phyloP scores from a whole-genome alignment of 176 grass and related monocot species.

The Guadua angustifolia region DNA sequence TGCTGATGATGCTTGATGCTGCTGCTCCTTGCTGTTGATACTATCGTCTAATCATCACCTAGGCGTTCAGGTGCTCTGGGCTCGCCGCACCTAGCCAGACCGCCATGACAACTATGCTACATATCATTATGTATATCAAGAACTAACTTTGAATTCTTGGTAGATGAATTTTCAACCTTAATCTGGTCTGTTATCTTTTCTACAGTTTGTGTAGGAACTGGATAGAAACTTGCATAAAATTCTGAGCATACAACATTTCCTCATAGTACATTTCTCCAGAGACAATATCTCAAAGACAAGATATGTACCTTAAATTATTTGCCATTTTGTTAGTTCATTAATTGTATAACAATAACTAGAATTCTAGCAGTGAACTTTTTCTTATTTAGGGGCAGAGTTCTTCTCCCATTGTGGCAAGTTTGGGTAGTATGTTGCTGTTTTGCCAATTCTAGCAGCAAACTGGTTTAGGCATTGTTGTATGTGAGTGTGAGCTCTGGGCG shows the following conservation, averaged over 20 bases:
- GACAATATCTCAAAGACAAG: background rate
- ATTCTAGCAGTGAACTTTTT: background rate
- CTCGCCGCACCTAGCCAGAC: no score
- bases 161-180: slow-evolving; percentile 17
- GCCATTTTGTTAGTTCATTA: background rate
- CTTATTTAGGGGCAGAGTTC: background rate
- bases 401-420: background rate
- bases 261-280: background rate
- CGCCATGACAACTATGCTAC: background rate
- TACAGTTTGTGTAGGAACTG: background rate
- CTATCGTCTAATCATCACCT: no score
- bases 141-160: slow-evolving; percentile 1
- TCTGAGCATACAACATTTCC: slow-evolving; percentile 12
- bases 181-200: background rate
- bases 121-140: slow-evolving; percentile 11
- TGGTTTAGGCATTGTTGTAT: slow-evolving; percentile 23
- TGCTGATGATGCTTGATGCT: no score
- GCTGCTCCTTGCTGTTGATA: no score
- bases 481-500: background rate
- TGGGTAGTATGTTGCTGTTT: slow-evolving; percentile 9
- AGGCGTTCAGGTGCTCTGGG: no score
- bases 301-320: background rate
- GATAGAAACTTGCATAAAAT: slow-evolving; percentile 2
- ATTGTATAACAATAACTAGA: background rate
- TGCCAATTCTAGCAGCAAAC: slow-evolving; percentile 18